Evolutionary conservation across 441 rosid species (phyloP), one percentile per base, ranked within the genome.

Genomic region (Brassica hybrid): DNA sequence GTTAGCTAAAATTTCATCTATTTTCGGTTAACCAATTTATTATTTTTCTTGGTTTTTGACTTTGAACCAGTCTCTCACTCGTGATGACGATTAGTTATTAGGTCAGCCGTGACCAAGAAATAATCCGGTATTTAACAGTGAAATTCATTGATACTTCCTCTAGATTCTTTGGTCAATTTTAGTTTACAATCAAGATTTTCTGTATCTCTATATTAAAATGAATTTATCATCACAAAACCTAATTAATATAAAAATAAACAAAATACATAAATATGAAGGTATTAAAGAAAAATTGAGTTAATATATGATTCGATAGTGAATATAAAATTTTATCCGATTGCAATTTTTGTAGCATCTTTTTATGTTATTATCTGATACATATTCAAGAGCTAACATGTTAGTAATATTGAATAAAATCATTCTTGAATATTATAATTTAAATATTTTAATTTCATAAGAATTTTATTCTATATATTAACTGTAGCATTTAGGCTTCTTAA

Each of bases 1-100:
- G n/a, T 74, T 12, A 74, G 18, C 69, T 64, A 30, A 58, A 45
- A 32, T 30, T 14, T 63, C 66, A n/a, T 7, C 12, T 62, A 30
- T 69, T 67, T 77, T 45, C 18, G 82, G 74, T 68, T 76, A 32
- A 67, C 75, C 75, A 73, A 10, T 62, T 79, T 69, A 7, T 23
- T 36, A 79, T 64, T 69, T 70, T 79, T 64, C 71, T 54, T 65
- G 76, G 79, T 74, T 79, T 19, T 75, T 79, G 82, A 79, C 79
- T 79, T 79, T 75, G 79, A 79, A 79, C 82, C 69, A 72, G 76
- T 79, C 82, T 58, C 65, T 48, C 76, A 75, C 64, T 74, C 64
- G 63, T 74, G 67, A 74, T 74, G 79, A 74, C 82, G 11, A 10
- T 10, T 8, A 12, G 7, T 2, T 52, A 16, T 57, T 79, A 74